A percentile compares a stretch with the other conserved stretches of the same genome.
phyloP scores from a whole-genome alignment of 2,329 filamentous ascomycete genomes.

The Pseudopyrenochaeta lycopersici region DNA sequence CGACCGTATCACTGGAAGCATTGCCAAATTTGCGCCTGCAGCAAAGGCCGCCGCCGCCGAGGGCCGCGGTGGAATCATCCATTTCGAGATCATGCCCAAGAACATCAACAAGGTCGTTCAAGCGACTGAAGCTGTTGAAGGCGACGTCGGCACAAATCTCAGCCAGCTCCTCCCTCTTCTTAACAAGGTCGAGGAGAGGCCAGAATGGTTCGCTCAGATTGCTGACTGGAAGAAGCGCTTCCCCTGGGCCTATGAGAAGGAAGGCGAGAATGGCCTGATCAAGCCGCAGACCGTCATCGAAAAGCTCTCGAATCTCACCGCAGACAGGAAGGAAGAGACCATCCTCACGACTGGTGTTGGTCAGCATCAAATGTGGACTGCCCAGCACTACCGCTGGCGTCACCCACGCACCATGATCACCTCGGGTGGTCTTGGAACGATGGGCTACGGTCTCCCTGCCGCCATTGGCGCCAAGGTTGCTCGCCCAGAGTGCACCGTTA shows the following conservation, averaged over 20 bases:
- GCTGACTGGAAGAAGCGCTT: constrained; percentile 90
- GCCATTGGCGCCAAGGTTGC: constrained; percentile 96
- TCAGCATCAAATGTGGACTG: constrained; percentile 99
- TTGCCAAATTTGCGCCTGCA: constrained; percentile 87
- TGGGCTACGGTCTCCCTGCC: constrained; percentile 94
- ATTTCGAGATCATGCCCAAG: constrained; percentile 99
- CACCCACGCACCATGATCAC: constrained; percentile 94
- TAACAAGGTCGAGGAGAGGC: constrained; percentile 70
- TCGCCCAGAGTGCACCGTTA: constrained; percentile 80
- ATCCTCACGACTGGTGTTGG: constrained; percentile 94
- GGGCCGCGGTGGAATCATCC: constrained; percentile 90
- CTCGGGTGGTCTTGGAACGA: constrained; percentile 92
- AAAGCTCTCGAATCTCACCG: constrained; percentile 85
- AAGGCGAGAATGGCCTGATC: constrained; percentile 79
- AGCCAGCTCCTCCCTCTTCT: constrained; percentile 77
- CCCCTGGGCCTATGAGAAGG: constrained; percentile 85
- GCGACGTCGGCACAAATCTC: constrained; percentile 86
- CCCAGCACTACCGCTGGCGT: constrained; percentile 96
- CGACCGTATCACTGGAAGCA: constrained; percentile 86
- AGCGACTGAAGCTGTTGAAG: constrained; percentile 93
- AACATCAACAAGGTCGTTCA: constrained; percentile 99
- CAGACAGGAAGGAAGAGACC: constrained; percentile 80
- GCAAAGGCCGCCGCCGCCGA: constrained; percentile 86
- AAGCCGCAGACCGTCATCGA: constrained; percentile 95
- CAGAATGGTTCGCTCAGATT: constrained; percentile 91